Evolutionary conservation across 225 moss, liverwort and hornwort species (phyloP), one percentile per base, ranked within the genome.

Genomic region (Physcomitrellopsis africana): DNA sequence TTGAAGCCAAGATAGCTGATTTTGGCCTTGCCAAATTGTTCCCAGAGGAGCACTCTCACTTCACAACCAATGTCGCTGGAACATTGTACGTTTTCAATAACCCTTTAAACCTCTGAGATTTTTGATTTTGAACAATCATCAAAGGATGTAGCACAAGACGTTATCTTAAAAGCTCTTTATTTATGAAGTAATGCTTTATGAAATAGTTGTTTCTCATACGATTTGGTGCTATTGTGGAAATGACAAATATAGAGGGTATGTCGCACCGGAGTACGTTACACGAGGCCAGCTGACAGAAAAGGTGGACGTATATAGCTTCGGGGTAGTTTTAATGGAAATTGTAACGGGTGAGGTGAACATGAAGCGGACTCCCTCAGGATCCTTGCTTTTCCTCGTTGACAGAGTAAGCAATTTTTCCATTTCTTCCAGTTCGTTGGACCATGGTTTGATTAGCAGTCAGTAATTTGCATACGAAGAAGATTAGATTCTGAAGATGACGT

Each of bases 1-100:
- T 94, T 65, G 92, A 91, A 59, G 91, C 96, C 29, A 96, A 96
- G 81, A 92, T 96, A 60, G 92, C 94, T 32, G 96, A 96, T 77
- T 97, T 97, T 78, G 96, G 96, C 6, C 84, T 97, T 58, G 96
- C 96, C 18, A 94, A 81, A 82, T 83, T 92, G 60, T 86, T 86
- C 74, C 86, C 86, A 13, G 86, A 83, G 51, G 80, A 83, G 52
- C 67, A 86, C 22, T 80, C 86, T 23, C 86, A 86, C 41, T 86
- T 86, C 72, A 86, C 86, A 8, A 86, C 86, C 6, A 82, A 86
- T 63, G 86, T 86, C 62, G 86, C 83, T 48, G 83, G 83, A 74
- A 86, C 86, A 1, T 67, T 86, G 86, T 86, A 83, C 41, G 83
- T 68, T 76, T 79, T 51, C 63, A 32, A 24, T 16, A 51, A 51